These are phyloP conservation scores for Yamadazyma songkhlaensis DNA, from an alignment of 1,139 yeast genomes.

Conservation along the genomic window DNA sequence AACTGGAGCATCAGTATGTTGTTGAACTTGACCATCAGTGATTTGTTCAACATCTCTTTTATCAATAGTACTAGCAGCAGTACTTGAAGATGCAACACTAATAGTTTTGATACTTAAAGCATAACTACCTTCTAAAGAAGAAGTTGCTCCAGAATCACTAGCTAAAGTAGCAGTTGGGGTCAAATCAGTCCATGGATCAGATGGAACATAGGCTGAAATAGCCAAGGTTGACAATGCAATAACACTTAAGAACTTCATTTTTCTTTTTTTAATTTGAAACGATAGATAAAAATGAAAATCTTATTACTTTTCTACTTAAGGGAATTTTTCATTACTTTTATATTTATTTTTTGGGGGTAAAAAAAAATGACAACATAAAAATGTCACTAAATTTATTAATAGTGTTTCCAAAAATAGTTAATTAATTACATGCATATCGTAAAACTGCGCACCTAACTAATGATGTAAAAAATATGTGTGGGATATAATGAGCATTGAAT, in stretches of 20 bases:
- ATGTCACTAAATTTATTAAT: conserved; percentile 2
- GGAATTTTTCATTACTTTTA: conserved; percentile 3
- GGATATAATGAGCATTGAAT: too few relatives aligned
- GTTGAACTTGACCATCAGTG: conserved; percentile 39
- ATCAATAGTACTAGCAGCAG: conserved; percentile 12
- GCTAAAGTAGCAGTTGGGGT: conserved; percentile 34
- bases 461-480: neutral
- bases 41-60: conserved; percentile 22
- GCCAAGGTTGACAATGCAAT: conserved; percentile 1
- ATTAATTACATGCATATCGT: conserved; percentile 10
- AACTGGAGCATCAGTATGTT: conserved; percentile 25
- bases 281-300: neutral
- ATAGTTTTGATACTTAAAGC: conserved; percentile 18
- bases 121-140: conserved; percentile 17
- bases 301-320: conserved; percentile 2
- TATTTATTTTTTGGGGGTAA: neutral
- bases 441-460: neutral
- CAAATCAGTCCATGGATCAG: conserved; percentile 24
- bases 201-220: conserved; percentile 18
- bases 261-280: neutral
- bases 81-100: conserved; percentile 22
- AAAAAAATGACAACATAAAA: neutral
- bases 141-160: conserved; percentile 17
- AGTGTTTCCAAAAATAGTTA: conserved; percentile 11
- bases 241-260: conserved; percentile 11